Percentiles rank a stretch among this genome's conserved stretches.
Evolutionary conservation across 306 rosid genomes (phyloP).

Genomic region (Quercus ilex): DNA sequence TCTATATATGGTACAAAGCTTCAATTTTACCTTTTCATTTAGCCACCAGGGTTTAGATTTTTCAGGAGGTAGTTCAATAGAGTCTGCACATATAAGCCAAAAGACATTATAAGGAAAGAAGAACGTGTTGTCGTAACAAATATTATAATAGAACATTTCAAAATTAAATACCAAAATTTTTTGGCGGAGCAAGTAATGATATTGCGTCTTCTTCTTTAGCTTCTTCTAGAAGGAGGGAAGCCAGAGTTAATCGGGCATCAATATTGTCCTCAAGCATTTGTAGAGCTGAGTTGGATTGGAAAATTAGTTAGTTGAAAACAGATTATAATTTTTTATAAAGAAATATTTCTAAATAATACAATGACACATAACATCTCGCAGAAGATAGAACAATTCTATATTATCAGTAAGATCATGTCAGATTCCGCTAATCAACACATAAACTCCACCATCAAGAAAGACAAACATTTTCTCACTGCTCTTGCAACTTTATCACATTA

Average conservation of each 20-base stretch:
- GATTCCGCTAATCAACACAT: not conserved
- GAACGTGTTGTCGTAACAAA: conserved; percentile 5
- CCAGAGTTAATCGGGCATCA: conserved; percentile 67
- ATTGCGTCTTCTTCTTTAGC: conserved; percentile 74
- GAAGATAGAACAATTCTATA: not conserved
- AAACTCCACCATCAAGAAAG: not conserved
- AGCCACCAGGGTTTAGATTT: conserved; percentile 76
- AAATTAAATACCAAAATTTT: conserved; percentile 40
- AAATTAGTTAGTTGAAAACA: conserved; percentile 21
- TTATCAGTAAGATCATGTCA: not conserved
- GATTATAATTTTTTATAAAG: not conserved
- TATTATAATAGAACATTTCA: conserved; percentile 16
- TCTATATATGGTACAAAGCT: conserved; percentile 39
- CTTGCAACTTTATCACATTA: not conserved
- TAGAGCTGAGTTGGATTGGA: conserved; percentile 47
- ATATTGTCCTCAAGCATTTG: conserved; percentile 57
- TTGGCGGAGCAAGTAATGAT: conserved; percentile 67
- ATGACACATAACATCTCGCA: not conserved
- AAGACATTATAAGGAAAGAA: not conserved
- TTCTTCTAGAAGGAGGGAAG: conserved; percentile 86
- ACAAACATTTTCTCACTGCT: not conserved
- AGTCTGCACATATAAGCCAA: conserved; percentile 40
- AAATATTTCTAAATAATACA: not conserved
- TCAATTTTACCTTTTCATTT: conserved; percentile 45
- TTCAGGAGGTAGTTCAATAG: conserved; percentile 41